phyloP scores from a whole-genome alignment of 306 rosid species.

The Prunus mume region DNA sequence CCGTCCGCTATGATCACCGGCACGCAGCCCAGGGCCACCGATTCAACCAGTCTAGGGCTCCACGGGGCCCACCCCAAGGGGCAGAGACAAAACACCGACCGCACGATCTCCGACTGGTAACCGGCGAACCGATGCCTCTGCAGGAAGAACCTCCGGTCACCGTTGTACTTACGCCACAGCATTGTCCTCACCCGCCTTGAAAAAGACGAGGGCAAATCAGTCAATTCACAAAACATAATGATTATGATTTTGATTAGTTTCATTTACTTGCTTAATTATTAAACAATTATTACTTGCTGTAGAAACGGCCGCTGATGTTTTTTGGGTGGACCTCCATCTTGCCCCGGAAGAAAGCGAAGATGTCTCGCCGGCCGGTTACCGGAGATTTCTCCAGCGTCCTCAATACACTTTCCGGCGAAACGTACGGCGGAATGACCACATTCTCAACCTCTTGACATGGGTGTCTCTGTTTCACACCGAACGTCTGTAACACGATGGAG shows the following conservation, averaged over 20 bases:
- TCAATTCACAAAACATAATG: background rate
- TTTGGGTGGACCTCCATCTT: conserved; percentile 96
- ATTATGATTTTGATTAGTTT: conserved; percentile 18
- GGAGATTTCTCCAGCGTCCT: conserved; percentile 43
- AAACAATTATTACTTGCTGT: conserved; percentile 73
- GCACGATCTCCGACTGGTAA: conserved; percentile 81
- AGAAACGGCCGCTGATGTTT: conserved; percentile 84
- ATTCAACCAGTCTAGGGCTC: conserved; percentile 93
- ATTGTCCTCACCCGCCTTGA: conserved; percentile 69
- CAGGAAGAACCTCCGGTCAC: conserved; percentile 66
- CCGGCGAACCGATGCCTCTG: conserved; percentile 73
- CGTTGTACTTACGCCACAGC: conserved; percentile 69
- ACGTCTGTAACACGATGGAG: conserved; percentile 82
- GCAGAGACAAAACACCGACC: conserved; percentile 79
- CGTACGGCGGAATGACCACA: conserved; percentile 82
- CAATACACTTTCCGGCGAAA: conserved; percentile 54
- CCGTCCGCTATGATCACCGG: conserved; percentile 89
- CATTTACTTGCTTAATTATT: background rate
- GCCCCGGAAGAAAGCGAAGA: conserved; percentile 87
- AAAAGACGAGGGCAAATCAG: conserved; percentile 6
- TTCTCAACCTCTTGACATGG: conserved; percentile 89
- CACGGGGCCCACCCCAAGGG: conserved; percentile 99
- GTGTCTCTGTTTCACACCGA: conserved; percentile 65
- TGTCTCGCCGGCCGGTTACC: conserved; percentile 54
- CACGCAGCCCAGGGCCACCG: conserved; percentile 79